These are phyloP conservation scores for Stentor coeruleus DNA, from an alignment of 73 alveolate species.

Conservation along the genomic window DNA sequence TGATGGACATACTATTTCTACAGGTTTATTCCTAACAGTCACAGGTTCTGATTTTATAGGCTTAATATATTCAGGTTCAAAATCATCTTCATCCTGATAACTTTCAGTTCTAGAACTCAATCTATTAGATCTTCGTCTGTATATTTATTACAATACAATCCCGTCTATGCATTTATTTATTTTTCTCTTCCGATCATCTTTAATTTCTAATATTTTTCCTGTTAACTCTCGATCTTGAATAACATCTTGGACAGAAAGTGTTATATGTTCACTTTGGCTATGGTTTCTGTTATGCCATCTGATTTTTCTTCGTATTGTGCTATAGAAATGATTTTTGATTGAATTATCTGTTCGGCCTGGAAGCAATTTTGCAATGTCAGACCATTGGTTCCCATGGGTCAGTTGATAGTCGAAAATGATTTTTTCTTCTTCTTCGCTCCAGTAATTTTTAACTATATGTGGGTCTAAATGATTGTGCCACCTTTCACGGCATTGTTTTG, in stretches of 20 bases:
- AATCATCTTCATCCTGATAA: not conserved
- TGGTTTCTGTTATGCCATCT: not conserved
- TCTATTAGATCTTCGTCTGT: constrained; percentile 5
- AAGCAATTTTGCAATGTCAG: constrained; percentile 61
- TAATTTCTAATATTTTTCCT: not conserved
- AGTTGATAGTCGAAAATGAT: constrained; percentile 59
- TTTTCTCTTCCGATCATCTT: not conserved
- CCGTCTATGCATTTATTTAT: not conserved
- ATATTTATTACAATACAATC: not conserved
- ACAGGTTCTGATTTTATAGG: not conserved
- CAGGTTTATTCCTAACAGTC: not conserved
- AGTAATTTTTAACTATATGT: constrained; percentile 55
- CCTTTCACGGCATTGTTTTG: constrained; percentile 83
- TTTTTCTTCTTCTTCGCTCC: constrained; percentile 75
- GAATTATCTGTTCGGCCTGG: constrained; percentile 82
- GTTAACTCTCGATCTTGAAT: not conserved
- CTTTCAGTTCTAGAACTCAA: not conserved
- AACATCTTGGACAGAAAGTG: not conserved
- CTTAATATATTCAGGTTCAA: not conserved
- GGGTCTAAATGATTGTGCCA: constrained; percentile 85
- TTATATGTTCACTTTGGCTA: not conserved
- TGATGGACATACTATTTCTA: not conserved
- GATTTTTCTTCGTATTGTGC: constrained; percentile 14
- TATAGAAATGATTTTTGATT: constrained; percentile 65
- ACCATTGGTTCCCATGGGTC: constrained; percentile 79